Conservation (phyloP, 2,329 filamentous ascomycete genomes). For the Aspergillus pseudoviridinutans region DNA sequence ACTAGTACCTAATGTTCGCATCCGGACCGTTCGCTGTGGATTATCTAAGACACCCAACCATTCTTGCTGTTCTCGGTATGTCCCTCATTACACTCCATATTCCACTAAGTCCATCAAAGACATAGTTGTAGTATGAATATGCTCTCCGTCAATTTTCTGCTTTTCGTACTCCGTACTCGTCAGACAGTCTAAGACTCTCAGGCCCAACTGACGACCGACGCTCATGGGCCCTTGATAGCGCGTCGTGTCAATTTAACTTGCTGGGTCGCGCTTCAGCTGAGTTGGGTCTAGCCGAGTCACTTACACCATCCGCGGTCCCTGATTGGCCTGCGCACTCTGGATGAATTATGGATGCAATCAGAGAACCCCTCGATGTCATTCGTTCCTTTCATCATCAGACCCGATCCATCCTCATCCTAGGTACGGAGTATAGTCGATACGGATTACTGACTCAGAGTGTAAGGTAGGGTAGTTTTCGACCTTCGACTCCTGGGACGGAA, state of each 20-base stretch:
- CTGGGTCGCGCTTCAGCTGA: constrained; percentile 11
- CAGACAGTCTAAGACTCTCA: background rate
- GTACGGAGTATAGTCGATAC: background rate
- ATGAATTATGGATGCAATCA: background rate
- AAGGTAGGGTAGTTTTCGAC: background rate
- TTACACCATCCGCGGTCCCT: background rate
- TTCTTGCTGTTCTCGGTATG: constrained; percentile 2
- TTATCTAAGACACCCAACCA: background rate
- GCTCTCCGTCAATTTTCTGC: background rate
- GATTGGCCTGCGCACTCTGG: background rate
- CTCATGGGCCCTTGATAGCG: constrained; percentile 11
- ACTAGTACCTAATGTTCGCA: background rate
- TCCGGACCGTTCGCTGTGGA: background rate
- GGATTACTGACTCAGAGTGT: too few relatives aligned
- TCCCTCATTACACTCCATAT: background rate
- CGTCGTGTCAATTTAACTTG: constrained; percentile 16
- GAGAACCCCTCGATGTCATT: background rate
- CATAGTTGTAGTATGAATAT: background rate
- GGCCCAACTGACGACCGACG: background rate
- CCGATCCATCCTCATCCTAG: background rate
- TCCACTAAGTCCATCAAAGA: background rate
- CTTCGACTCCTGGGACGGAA: constrained; percentile 10
- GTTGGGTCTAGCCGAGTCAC: background rate
- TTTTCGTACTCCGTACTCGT: background rate
- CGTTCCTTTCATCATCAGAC: background rate